A percentile compares a stretch with the other conserved stretches of the same genome.
These are phyloP conservation scores for Priceomyces medius DNA, from an alignment of 805 yeast species.

Conservation along the genomic window DNA sequence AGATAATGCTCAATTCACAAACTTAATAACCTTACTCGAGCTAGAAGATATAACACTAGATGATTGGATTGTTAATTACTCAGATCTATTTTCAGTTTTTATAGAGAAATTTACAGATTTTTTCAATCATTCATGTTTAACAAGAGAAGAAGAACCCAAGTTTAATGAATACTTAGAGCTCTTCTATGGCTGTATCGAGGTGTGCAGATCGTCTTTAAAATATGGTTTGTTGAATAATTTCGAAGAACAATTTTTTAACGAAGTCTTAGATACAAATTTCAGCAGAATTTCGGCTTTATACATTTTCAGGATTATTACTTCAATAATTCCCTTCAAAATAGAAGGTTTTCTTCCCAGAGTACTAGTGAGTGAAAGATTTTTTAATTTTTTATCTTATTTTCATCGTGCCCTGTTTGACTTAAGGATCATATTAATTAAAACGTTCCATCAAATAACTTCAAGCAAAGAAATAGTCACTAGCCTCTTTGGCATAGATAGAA, in stretches of 20 bases:
- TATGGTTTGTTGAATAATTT: background rate
- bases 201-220: background rate
- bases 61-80: constrained; percentile 8
- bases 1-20: constrained; percentile 5
- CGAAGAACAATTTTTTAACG: constrained; percentile 3
- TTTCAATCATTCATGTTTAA: constrained; percentile 1
- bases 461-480: background rate
- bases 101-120: constrained; percentile 7
- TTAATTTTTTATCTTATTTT: background rate
- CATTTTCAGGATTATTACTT: constrained; percentile 1
- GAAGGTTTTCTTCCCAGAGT: background rate
- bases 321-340: background rate
- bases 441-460: background rate
- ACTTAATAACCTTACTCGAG: background rate
- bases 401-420: background rate
- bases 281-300: background rate
- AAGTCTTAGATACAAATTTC: constrained; percentile 3
- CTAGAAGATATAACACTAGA: background rate
- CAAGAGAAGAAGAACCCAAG: background rate
- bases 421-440: constrained; percentile 2
- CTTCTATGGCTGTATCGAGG: constrained; percentile 1
- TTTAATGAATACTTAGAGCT: constrained; percentile 4
- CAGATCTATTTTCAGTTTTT: constrained; percentile 7
- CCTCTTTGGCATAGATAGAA: constrained; percentile 4
- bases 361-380: background rate